These are phyloP conservation scores for Pyronema domesticum DNA, from an alignment of 495 filamentous ascomycete species.

Conservation along the genomic window DNA sequence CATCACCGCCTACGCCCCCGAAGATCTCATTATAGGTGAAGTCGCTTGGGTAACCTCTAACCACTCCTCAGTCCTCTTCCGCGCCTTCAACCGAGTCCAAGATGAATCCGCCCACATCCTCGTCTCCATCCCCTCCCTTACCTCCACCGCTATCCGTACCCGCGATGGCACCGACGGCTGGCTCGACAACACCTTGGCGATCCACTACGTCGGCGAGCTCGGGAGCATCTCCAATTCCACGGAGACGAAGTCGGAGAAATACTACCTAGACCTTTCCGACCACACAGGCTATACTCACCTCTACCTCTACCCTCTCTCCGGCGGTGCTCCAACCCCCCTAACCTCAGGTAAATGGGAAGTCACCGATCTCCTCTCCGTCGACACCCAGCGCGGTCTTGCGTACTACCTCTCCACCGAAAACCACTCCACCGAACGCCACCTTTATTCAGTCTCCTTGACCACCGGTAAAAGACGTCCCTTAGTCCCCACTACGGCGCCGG, in stretches of 20 bases:
- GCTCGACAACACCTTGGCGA: constrained; percentile 37
- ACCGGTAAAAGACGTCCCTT: constrained; percentile 30
- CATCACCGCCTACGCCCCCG: constrained; percentile 30
- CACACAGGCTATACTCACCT: constrained; percentile 38
- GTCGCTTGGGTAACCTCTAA: constrained; percentile 38
- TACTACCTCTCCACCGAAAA: constrained; percentile 39
- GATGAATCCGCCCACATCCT: constrained; percentile 37
- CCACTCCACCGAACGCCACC: constrained; percentile 37
- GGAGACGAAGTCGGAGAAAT: too few species aligned
- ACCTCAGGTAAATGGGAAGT: constrained; percentile 42
- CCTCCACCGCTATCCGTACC: constrained; percentile 30
- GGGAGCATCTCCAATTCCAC: background rate
- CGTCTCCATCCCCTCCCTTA: constrained; percentile 26
- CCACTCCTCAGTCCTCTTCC: constrained; percentile 35
- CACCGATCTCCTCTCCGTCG: constrained; percentile 31
- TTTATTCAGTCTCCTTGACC: constrained; percentile 35
- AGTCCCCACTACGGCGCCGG: constrained; percentile 32
- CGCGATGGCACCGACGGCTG: constrained; percentile 38
- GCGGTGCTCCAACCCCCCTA: constrained; percentile 29
- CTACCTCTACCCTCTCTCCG: constrained; percentile 36
- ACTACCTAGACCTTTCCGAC: constrained; percentile 39
- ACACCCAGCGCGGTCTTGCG: constrained; percentile 31
- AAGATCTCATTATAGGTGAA: constrained; percentile 39
- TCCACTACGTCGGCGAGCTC: constrained; percentile 22
- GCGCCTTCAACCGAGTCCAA: constrained; percentile 40